phyloP scores from a whole-genome alignment of 306 rosid species.

The Ochetophila trinervis region DNA sequence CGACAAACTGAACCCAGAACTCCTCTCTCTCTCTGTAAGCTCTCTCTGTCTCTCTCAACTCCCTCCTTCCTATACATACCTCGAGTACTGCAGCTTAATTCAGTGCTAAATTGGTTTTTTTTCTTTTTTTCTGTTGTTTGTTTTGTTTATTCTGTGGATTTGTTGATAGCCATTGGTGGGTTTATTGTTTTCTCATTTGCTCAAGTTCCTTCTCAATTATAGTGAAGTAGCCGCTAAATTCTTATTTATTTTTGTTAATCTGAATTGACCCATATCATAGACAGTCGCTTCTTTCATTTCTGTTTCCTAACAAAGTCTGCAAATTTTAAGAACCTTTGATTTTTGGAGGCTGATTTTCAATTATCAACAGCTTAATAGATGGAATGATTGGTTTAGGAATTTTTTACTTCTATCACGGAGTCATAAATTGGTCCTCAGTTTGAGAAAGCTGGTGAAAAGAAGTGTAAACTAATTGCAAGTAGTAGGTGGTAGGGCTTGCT shows the following conservation, averaged over 20 bases:
- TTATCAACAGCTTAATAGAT: background rate
- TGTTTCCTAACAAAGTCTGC: background rate
- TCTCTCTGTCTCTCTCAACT: background rate
- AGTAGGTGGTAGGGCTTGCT: background rate
- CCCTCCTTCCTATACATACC: too few species aligned
- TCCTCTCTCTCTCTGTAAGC: conserved; percentile 28
- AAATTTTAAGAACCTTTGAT: background rate
- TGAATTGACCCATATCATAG: background rate
- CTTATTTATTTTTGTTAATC: background rate
- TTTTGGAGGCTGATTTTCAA: background rate
- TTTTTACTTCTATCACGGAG: too few species aligned
- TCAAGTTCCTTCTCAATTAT: background rate
- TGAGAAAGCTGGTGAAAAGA: too few species aligned
- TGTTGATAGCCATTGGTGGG: background rate
- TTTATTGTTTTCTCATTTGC: background rate
- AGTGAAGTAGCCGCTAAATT: background rate
- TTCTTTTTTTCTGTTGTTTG: background rate
- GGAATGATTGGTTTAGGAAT: background rate
- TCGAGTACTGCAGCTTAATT: background rate
- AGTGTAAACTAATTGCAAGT: too few species aligned
- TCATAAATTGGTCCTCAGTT: too few species aligned
- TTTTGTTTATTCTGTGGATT: background rate
- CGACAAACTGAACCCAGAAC: conserved; percentile 14
- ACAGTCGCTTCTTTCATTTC: background rate
- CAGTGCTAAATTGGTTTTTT: background rate